Evolutionary conservation across 108 stramenopile genomes (phyloP), one percentile per base, ranked within the genome.

Genomic region (Stephanodiscus triporus): DNA sequence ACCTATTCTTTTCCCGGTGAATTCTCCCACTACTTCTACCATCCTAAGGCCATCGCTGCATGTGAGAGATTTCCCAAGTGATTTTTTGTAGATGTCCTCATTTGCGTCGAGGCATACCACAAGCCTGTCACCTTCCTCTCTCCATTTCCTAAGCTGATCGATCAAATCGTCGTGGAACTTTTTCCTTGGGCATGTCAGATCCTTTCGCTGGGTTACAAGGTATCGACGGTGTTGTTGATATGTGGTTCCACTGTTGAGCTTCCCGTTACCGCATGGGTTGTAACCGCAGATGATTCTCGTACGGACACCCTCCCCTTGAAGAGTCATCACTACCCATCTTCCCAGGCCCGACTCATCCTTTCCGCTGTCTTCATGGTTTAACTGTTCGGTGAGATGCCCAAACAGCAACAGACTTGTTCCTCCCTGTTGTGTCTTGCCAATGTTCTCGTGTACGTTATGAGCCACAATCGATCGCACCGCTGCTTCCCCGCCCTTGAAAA

Each of bases 401-500:
- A 56, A 60, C 2, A 20, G 3, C 20, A 70, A 4, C 57, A 70
- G n/a, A 4, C 20, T 30, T 26, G 57, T 59, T 0, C 57, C 69
- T 0, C 69, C 69, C 26, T 59, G 43, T 47, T 70, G 69, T 40
- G n/a, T n/a, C n/a, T n/a, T n/a, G n/a, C n/a, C n/a, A n/a, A n/a
- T n/a, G n/a, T n/a, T n/a, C n/a, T n/a, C n/a, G n/a, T n/a, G n/a
- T n/a, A n/a, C n/a, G n/a, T n/a, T n/a, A n/a, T n/a, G n/a, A n/a
- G n/a, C n/a, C 4, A 29, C 43, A 5, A 70, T 42, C 6, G 57
- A 22, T 24, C 26, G 20, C 0, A 70, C 9, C 7, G 29, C 69
- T 14, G 57, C 57, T 45, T 70, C 57, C 24, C 55, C 55, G 4
- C 69, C 58, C 0, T 59, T 9, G n/a, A 70, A 70, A 34, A 70